phyloP scores from a whole-genome alignment of 2,329 filamentous ascomycete species.

The Hypoxylon sp. region DNA sequence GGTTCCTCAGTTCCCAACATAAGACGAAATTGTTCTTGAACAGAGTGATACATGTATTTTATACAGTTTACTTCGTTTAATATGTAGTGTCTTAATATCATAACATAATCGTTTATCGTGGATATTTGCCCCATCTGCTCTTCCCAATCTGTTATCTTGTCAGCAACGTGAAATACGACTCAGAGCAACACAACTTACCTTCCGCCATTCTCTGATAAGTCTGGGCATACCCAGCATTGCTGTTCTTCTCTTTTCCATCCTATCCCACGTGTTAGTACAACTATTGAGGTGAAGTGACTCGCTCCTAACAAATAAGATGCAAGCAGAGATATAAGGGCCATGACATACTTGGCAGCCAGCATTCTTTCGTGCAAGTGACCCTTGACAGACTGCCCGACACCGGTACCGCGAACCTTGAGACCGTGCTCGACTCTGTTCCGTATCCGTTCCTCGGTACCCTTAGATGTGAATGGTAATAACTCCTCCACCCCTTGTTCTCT shows the following conservation, averaged over 20 bases:
- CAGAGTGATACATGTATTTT: conserved; percentile 42
- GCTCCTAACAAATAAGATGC: not conserved
- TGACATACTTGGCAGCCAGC: conserved; percentile 74
- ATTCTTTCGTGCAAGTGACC: conserved; percentile 92
- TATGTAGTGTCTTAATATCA: conserved; percentile 20
- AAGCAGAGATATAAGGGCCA: conserved; percentile 1
- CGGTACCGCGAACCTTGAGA: conserved; percentile 88
- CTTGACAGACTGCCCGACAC: conserved; percentile 92
- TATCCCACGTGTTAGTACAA: conserved; percentile 53
- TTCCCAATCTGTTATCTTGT: conserved; percentile 59
- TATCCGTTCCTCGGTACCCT: conserved; percentile 77
- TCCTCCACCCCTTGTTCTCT: conserved; percentile 80
- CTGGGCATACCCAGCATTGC: conserved; percentile 96
- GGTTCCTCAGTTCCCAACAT: too few relatives aligned
- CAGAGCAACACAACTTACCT: conserved; percentile 66
- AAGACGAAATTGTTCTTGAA: too few relatives aligned
- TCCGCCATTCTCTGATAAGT: conserved; percentile 92
- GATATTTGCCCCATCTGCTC: conserved; percentile 65
- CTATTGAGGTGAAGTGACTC: conserved; percentile 9
- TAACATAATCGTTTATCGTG: conserved; percentile 55
- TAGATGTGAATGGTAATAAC: conserved; percentile 77
- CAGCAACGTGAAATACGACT: conserved; percentile 42
- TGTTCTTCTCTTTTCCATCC: conserved; percentile 86
- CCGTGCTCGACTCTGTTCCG: conserved; percentile 79
- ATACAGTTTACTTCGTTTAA: conserved; percentile 39